Evolutionary conservation across 75 land plant species (phyloP), one percentile per base, ranked within the genome.

Genomic region (Picea glauca): DNA sequence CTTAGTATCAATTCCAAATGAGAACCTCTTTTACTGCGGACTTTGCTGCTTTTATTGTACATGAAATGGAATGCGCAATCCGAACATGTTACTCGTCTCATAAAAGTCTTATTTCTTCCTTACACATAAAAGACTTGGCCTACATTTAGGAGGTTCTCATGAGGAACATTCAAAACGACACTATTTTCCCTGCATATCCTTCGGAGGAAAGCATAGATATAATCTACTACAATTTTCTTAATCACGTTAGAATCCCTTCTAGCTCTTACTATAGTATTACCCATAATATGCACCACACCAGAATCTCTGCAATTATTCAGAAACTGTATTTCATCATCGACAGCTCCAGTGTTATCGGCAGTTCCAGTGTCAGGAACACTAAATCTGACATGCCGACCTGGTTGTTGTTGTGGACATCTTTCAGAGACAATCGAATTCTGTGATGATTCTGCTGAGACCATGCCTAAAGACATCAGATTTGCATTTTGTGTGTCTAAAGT

Each of bases 251-350:
- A 82, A n/a, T 83, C 90, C 74, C 89, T 87, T 6, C 87, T 82
- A 5, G 93, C 90, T 72, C 87, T 89, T 35, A 95, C 83, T 26
- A 92, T 81, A 1, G 91, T 91, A 80, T 95, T 93, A 13, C 98
- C 98, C 18, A 95, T 78, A 13, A 95, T 89, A 78, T 95, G 94
- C 40, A 95, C 95, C 26, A 95, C 89, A 26, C 93, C 93, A 1
- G 90, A 87, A 43, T 89, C 93, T 58, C 83, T 89, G 58, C 93
- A 92, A 20, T 76, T 66, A 18, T 77, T 84, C 84, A 93, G 72
- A 66, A 81, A 89, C 76, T 84, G 84, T 38, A 88, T 32, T 77
- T 93, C 96, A 80, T 89, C 87, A 7, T 61, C 80, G 4, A 65
- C 83, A 1, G 79, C 83, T 21, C 66, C 87, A 77, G 76, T 81